These are phyloP conservation scores for Obelidium mucronatum DNA, from an alignment of 192 early-diverging fungal species.

Conservation along the genomic window DNA sequence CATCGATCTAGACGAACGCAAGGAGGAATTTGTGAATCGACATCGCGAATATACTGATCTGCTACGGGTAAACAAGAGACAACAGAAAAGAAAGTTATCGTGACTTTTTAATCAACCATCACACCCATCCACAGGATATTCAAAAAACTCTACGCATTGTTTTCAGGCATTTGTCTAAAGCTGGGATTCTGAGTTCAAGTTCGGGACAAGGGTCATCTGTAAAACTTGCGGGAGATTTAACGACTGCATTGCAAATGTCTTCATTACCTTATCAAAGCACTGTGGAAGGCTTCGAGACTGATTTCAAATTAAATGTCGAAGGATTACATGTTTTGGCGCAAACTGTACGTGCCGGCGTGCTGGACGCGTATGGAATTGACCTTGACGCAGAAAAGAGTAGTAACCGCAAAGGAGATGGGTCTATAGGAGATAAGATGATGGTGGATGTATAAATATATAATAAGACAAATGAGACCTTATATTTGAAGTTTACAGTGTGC, in stretches of 20 bases:
- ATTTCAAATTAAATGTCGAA: not conserved
- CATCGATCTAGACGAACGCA: slow-evolving; percentile 5
- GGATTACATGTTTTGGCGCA: not conserved
- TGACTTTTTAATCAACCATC: no score
- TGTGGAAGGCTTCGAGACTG: slow-evolving; percentile 23
- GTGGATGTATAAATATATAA: no score
- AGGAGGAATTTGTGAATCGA: not conserved
- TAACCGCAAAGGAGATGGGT: not conserved
- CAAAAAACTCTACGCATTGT: slow-evolving; percentile 14
- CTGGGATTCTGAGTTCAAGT: slow-evolving; percentile 9
- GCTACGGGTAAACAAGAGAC: not conserved
- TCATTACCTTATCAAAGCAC: slow-evolving; percentile 14
- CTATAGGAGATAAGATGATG: not conserved
- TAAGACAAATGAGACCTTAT: no score
- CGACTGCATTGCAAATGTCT: slow-evolving; percentile 11
- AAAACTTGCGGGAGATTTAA: slow-evolving; percentile 7
- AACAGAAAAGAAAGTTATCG: no score
- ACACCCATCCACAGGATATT: not conserved
- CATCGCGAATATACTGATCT: slow-evolving; percentile 3
- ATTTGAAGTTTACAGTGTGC: no score
- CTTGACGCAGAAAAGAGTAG: not conserved
- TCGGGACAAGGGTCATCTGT: not conserved
- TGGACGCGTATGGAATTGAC: slow-evolving; percentile 3
- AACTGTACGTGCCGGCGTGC: slow-evolving; percentile 10
- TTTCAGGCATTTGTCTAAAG: slow-evolving; percentile 12